These are phyloP conservation scores for Vanilla planifolia DNA, from an alignment of 106 monocot genomes.

Conservation along the genomic window DNA sequence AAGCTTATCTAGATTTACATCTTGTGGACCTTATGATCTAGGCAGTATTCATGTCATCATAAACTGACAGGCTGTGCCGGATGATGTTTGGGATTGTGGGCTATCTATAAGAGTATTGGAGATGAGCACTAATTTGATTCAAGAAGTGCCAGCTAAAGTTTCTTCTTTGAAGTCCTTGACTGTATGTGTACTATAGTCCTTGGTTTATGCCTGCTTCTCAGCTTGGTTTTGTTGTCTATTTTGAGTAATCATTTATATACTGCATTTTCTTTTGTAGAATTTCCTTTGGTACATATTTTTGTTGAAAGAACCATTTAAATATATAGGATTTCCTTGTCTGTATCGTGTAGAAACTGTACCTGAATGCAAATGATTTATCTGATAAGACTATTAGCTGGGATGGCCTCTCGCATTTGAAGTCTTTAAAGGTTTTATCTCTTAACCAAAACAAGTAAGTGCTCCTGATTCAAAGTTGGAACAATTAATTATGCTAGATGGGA, in stretches of 20 bases:
- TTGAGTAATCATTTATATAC: too few species aligned
- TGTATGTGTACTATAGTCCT: constrained; percentile 26
- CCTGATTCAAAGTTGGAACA: too few species aligned
- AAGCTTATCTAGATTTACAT: too few species aligned
- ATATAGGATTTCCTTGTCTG: background rate
- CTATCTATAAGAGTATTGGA: constrained; percentile 54
- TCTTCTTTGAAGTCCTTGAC: constrained; percentile 41
- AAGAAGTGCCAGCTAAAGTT: constrained; percentile 61
- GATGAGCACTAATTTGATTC: constrained; percentile 56
- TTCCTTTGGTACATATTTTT: too few species aligned
- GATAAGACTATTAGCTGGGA: constrained; percentile 79
- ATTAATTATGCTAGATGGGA: too few species aligned
- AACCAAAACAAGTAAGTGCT: constrained; percentile 68
- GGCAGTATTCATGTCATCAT: background rate
- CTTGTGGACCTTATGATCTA: too few species aligned
- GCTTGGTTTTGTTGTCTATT: background rate
- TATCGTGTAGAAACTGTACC: constrained; percentile 67
- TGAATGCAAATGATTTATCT: constrained; percentile 70
- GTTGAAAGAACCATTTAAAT: background rate
- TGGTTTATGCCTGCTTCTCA: background rate
- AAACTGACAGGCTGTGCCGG: constrained; percentile 62
- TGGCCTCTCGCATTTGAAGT: constrained; percentile 59
- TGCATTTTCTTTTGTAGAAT: too few species aligned
- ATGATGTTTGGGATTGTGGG: constrained; percentile 87
- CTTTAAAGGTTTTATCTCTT: constrained; percentile 51